Base-by-base conservation (phyloP, 2,329 filamentous ascomycete species). In the Ceratocystis albifundus region DNA sequence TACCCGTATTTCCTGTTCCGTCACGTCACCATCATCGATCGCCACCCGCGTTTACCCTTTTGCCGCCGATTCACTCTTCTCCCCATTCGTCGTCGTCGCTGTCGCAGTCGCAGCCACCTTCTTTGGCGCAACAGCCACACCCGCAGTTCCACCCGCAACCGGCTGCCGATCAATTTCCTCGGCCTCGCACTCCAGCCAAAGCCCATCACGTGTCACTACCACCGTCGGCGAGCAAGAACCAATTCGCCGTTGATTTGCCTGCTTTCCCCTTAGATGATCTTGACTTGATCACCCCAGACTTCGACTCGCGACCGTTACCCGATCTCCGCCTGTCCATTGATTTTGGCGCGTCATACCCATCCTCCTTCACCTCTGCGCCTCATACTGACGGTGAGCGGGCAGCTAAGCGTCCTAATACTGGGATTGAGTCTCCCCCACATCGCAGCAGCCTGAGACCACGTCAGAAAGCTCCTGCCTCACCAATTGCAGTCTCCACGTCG, bases 151-250 rank as follows among this genome's bases (percentile, higher is more conserved):
- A 17, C 22, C 22, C 62, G 12, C 10, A 41, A 3, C 36, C 44
- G 30, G 8, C 45, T 25, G 44, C 41, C 45, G 61, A 63, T 48
- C 41, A 32, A 44, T 32, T 32, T 28, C 32, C 61, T n/a, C 61
- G 46, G 20, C 41, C 22, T 6, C 17, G 12, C n/a, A 32, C n/a
- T 44, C 61, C 44, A 25, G 44, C 44, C n/a, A 63, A 63, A 22
- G 64, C 64, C 28, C 66, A 68, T 25, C 66, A 68, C 66, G 50
- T 66, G 20, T 68, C 66, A 59, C 41, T 68, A 50, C 64, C 66
- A 61, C 41, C 48, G n/a, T 68, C 66, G 4, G 59, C 59, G 5
- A 68, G 63, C 61, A 66, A 64, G 61, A 68, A 66, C 36, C 62
- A 61, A 8, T 68, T 68, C 12, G 25, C 50, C 20, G 46, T 68